Percentiles rank a stretch among this genome's conserved stretches.
Evolutionary conservation across 1,139 yeast species (phyloP).

Genomic region (Yamadazyma blattariae): DNA sequence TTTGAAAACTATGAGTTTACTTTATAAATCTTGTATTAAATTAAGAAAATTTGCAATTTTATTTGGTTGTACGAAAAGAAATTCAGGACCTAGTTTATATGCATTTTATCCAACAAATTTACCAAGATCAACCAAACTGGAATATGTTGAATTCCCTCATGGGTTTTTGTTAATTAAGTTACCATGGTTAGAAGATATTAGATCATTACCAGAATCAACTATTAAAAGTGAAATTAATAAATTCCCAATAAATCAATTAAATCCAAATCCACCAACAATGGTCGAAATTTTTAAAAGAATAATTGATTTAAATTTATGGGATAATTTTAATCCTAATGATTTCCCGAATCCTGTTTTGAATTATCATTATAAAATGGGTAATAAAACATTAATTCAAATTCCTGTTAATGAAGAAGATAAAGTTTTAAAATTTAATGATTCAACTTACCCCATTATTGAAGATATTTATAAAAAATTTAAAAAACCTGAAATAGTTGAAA

Average conservation of each 20-base stretch:
- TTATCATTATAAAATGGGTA: constrained; percentile 62
- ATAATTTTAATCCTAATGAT: constrained; percentile 52
- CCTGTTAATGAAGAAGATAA: constrained; percentile 11
- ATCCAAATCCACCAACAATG: constrained; percentile 12
- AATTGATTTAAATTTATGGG: constrained; percentile 15
- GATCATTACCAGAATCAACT: constrained; percentile 42
- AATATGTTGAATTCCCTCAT: constrained; percentile 42
- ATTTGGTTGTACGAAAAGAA: constrained; percentile 63
- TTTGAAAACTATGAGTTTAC: constrained; percentile 59
- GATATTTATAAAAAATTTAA: constrained; percentile 7
- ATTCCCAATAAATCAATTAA: constrained; percentile 5
- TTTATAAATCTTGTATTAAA: constrained; percentile 58
- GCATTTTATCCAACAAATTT: constrained; percentile 57
- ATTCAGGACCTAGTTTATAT: constrained; percentile 57
- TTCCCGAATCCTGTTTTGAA: constrained; percentile 67
- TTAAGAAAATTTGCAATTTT: constrained; percentile 60
- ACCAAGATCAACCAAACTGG: constrained; percentile 14
- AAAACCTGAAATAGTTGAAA: constrained; percentile 7
- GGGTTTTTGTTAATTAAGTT: constrained; percentile 59
- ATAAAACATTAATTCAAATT: constrained; percentile 65
- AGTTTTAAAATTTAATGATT: constrained; percentile 8
- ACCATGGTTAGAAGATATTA: constrained; percentile 66
- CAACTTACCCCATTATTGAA: constrained; percentile 6
- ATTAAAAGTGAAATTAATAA: constrained; percentile 10
- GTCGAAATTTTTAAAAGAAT: constrained; percentile 17